Evolutionary conservation across 371 early-diverging fungal genomes (phyloP).

Genomic region (Lichtheimia ramosa): DNA sequence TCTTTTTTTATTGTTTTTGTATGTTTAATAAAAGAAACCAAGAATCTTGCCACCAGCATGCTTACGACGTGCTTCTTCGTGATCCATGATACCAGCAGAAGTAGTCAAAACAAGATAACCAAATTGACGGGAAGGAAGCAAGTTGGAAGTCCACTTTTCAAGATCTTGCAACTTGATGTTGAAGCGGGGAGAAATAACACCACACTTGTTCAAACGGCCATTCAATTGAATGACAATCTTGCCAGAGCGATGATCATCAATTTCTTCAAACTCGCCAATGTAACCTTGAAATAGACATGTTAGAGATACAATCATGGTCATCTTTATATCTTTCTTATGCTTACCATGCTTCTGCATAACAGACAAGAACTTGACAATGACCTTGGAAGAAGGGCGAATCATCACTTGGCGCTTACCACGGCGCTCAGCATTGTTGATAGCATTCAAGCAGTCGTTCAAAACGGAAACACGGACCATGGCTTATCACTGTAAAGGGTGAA

Average conservation of each 20-base stretch:
- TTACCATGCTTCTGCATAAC: conserved; percentile 98
- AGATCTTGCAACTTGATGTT: conserved; percentile 93
- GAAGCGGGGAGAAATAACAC: conserved; percentile 99
- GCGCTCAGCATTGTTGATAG: conserved; percentile 83
- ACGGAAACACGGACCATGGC: conserved; percentile 34
- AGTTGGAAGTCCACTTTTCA: conserved; percentile 97
- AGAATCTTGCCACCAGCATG: conserved; percentile 99
- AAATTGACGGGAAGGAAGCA: conserved; percentile 99
- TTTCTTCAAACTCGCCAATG: conserved; percentile 98
- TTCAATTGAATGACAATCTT: conserved; percentile 99
- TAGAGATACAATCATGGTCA: too few relatives aligned
- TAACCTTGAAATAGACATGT: conserved; percentile 68
- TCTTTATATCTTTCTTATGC: conserved; percentile 10
- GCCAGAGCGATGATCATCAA: conserved; percentile 99
- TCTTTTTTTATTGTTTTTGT: neutral
- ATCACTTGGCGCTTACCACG: conserved; percentile 94
- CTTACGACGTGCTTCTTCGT: conserved; percentile 98
- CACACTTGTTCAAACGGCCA: conserved; percentile 99
- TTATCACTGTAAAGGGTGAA: neutral
- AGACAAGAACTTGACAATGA: conserved; percentile 95
- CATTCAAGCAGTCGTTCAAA: conserved; percentile 91
- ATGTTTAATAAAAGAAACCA: conserved; percentile 75
- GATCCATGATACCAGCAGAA: conserved; percentile 99
- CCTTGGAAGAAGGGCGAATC: conserved; percentile 94
- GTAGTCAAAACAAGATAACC: conserved; percentile 97